phyloP scores from a whole-genome alignment of 23 red algal genomes.

The Agarophyton chilense region DNA sequence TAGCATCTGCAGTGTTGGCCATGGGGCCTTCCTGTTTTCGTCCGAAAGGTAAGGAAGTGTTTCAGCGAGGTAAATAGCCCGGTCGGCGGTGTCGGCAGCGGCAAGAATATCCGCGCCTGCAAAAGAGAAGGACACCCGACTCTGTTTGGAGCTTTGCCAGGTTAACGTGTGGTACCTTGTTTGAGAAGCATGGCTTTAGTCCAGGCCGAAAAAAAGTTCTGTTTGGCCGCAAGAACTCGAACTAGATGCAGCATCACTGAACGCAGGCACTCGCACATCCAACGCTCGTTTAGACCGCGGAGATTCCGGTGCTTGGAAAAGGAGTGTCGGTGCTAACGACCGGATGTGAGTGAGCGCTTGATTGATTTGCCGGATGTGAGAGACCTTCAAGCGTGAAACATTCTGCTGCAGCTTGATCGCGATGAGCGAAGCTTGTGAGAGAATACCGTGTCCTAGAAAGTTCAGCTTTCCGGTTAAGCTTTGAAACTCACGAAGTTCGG shows the following conservation, averaged over 20 bases:
- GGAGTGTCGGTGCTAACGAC: neutral
- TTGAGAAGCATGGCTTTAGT: no score
- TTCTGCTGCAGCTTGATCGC: neutral
- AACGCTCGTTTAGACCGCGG: no score
- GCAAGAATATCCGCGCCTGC: slow-evolving; percentile 1
- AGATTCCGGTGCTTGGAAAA: no score
- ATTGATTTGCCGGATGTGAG: neutral
- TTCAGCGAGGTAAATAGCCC: neutral
- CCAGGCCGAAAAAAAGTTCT: no score
- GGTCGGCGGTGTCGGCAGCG: neutral
- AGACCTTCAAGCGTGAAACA: neutral
- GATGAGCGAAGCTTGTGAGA: neutral
- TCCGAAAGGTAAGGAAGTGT: no score
- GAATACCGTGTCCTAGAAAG: neutral
- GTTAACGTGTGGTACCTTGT: no score
- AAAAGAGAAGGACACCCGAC: slow-evolving; percentile 24
- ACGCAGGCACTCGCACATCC: no score
- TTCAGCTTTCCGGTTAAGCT: neutral
- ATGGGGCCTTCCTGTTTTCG: no score
- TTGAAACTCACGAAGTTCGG: neutral
- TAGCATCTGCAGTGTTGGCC: no score
- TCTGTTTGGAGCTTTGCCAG: no score
- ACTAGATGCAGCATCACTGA: no score
- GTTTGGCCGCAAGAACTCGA: no score
- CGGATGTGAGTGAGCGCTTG: neutral